These are phyloP conservation scores for Citrullus amarus DNA, from an alignment of 306 rosid species.

Conservation along the genomic window DNA sequence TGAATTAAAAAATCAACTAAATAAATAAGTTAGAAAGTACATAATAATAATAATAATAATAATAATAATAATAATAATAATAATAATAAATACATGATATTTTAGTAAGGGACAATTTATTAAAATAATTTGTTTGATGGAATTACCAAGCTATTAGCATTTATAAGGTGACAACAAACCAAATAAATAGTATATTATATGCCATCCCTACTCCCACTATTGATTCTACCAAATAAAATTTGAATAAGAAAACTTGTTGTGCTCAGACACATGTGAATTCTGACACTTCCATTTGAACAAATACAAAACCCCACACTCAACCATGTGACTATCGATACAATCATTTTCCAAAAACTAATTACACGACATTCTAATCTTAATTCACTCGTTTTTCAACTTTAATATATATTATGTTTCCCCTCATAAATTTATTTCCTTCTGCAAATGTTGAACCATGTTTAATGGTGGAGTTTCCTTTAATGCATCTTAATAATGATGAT, in stretches of 20 bases:
- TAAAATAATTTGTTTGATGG: too few species aligned
- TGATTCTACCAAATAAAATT: neutral
- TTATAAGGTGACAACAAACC: neutral
- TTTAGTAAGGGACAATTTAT: neutral
- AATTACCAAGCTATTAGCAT: too few species aligned
- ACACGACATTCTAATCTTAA: neutral
- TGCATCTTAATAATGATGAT: too few species aligned
- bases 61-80: too few species aligned
- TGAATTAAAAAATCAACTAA: too few species aligned
- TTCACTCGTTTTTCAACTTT: neutral
- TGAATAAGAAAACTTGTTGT: neutral
- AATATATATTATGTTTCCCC: neutral
- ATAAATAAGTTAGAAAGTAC: neutral
- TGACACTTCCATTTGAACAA: neutral
- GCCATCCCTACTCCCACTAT: neutral
- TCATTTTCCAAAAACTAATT: neutral
- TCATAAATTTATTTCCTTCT: too few species aligned
- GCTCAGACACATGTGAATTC: neutral
- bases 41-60: too few species aligned
- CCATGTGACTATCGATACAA: neutral
- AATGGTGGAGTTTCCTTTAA: too few species aligned
- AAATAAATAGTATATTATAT: neutral
- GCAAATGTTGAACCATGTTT: too few species aligned
- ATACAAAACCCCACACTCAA: neutral
- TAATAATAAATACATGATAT: neutral